Base-by-base conservation (phyloP, 495 filamentous ascomycete species). In the Pyrenopolyporus hunteri region DNA sequence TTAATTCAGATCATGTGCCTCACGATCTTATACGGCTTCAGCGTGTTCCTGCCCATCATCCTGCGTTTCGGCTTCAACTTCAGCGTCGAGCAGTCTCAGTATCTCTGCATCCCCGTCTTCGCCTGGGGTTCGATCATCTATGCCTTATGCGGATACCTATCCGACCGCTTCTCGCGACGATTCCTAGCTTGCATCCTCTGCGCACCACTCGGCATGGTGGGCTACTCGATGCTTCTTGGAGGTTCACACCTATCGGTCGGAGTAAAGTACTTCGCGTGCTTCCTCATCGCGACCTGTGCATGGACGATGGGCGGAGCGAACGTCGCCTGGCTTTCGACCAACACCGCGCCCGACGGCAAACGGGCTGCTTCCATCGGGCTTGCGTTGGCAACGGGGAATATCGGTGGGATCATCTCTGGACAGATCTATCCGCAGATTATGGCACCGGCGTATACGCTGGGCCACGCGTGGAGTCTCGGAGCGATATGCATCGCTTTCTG, bases 1-100 rank as follows among this genome's bases (percentile, higher is more conserved):
- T 70, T 83, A 44, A 86, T 74, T 6, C 82, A 89, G 58, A 85
- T 89, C 53, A 83, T 85, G 14, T 73, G 80, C 11, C 85, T 87
- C 50, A 89, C 85, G 3, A 85, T 90, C 78, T 73, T 89, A 3
- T 91, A 91, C 64, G 87, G 86, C 6, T 91, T 85, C 70, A 83
- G 80, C 55, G 89, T 86, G 5, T 91, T 91, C 64, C 76, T 90
- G 1, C 88, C 88, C 0, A 90, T 86, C 14, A 90, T 91, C 51
- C 87, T 91, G 69, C 74, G 88, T 44, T 78, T 78, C 7, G 87
- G 86, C 2, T 88, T 90, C 84, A 66, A 76, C 17, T 89, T 83
- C 76, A 76, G 80, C 1, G 77, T 75, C 4, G 77, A 85, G 1
- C 70, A 87, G 36, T 79, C 86, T 8, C 88, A 91, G 69, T 84